Evolutionary conservation across 768 basidiomycete genomes (phyloP).

Genomic region (Hericium coralloides): DNA sequence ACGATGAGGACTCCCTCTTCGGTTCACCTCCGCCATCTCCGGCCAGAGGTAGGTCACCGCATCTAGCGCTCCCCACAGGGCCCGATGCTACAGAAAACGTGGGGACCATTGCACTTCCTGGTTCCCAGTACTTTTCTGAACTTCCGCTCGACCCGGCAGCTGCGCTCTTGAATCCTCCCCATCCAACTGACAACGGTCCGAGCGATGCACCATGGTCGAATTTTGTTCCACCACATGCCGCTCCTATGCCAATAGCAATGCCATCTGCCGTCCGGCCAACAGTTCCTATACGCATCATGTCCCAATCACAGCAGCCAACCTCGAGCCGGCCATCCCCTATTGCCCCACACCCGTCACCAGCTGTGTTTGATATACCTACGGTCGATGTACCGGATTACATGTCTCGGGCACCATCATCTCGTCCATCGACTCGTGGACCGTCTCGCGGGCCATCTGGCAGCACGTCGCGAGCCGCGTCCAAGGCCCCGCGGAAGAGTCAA

Average conservation of each 20-base stretch:
- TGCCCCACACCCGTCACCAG: constrained; percentile 15
- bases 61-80: constrained; percentile 50
- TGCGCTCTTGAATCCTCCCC: constrained; percentile 38
- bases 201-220: too few relatives aligned
- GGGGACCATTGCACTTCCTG: constrained; percentile 98
- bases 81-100: constrained; percentile 65
- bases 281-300: too few relatives aligned
- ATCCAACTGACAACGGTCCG: not conserved
- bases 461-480: not conserved
- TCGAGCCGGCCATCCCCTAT: constrained; percentile 25
- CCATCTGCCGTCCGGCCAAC: too few relatives aligned
- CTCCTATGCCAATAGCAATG: too few relatives aligned
- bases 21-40: constrained; percentile 71
- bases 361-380: not conserved
- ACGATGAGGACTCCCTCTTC: constrained; percentile 57
- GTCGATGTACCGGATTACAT: not conserved
- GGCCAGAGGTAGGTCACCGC: constrained; percentile 42
- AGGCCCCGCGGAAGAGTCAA: constrained; percentile 18
- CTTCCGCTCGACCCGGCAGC: constrained; percentile 73
- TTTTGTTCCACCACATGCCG: too few relatives aligned
- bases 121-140: constrained; percentile 87
- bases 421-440: constrained; percentile 8
- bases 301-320: too few relatives aligned
- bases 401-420: not conserved
- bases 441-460: constrained; percentile 13